Evolutionary conservation across 1,139 yeast genomes (phyloP).

Genomic region (Suhomyces chickasaworum): DNA sequence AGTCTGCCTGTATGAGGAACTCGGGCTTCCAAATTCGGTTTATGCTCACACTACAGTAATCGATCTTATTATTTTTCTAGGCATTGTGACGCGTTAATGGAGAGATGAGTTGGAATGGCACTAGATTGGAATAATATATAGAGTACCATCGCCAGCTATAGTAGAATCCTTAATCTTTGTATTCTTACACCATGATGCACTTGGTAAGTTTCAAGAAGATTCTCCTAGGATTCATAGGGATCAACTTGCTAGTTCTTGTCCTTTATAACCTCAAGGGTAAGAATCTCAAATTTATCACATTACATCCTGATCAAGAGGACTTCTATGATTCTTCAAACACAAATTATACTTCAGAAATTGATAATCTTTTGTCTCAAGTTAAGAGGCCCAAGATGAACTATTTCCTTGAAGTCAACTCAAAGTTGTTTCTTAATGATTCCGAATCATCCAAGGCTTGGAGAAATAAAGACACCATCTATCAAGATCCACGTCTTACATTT

Average conservation of each 20-base stretch:
- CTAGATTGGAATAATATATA: background rate
- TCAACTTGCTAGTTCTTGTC: constrained; percentile 4
- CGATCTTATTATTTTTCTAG: background rate
- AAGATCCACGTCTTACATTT: constrained; percentile 22
- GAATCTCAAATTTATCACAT: background rate
- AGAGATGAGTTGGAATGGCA: background rate
- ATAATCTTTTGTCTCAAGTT: background rate
- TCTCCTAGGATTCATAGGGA: constrained; percentile 4
- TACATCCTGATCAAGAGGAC: constrained; percentile 5
- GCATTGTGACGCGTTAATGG: background rate
- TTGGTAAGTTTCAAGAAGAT: constrained; percentile 5
- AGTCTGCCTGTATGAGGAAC: background rate
- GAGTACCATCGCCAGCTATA: background rate
- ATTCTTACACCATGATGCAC: background rate
- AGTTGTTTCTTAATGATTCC: constrained; percentile 12
- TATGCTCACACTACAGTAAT: background rate
- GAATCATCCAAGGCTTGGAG: constrained; percentile 16
- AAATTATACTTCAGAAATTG: constrained; percentile 4
- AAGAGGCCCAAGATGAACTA: constrained; percentile 3
- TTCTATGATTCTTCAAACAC: background rate
- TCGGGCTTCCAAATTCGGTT: background rate
- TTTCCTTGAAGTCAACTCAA: constrained; percentile 3
- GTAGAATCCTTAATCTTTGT: background rate
- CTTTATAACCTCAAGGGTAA: constrained; percentile 3
- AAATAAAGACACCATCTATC: constrained; percentile 16